Evolutionary conservation across 1,284 basidiomycete species (phyloP), one percentile per base, ranked within the genome.

Genomic region (Ustilago nuda): DNA sequence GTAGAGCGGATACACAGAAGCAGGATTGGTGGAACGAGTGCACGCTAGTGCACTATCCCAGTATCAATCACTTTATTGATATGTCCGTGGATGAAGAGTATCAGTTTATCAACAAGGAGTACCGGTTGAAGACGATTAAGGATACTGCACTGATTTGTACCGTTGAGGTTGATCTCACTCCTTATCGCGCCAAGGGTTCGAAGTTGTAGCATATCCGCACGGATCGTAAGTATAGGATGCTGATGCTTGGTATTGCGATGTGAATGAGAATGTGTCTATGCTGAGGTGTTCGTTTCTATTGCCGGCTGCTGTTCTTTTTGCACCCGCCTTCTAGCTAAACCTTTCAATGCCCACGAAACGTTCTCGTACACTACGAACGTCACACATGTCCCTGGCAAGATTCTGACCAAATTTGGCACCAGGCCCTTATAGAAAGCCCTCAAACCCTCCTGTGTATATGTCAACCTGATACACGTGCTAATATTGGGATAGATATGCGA

Each of bases 311-410:
- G 61, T 35, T 66, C 52, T 58, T 57, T 68, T 8, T 41, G 23
- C 46, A 60, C 13, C 59, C 53, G 61, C 30, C 72, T 37, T 53
- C 65, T 56, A 1, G 73, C 69, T 56, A 78, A 61, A 1, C 76
- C 62, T 32, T 61, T 67, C 48, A 85, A 58, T 8, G 74, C 76
- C 82, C 83, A 85, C 37, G 75, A 74, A 15, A 84, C 73, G 48
- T 98, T 98, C 87, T 98, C 97, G 85, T 98, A 99, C 19, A 98
- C 95, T 43, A 99, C 96, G 83, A 99, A 98, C 1, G 96, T 98
- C 56, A 98, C 93, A 85, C 96, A 98, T 1, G 96, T 99, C 23
- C 96, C 96, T 0, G 96, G 96, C 9, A 99, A 89, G 56, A 99
- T 95, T 37, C 96, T 90, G 13, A 99, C 91, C n/a, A 96, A 89